phyloP scores from a whole-genome alignment of 2,329 filamentous ascomycete genomes.

The Stylonectria norvegica region DNA sequence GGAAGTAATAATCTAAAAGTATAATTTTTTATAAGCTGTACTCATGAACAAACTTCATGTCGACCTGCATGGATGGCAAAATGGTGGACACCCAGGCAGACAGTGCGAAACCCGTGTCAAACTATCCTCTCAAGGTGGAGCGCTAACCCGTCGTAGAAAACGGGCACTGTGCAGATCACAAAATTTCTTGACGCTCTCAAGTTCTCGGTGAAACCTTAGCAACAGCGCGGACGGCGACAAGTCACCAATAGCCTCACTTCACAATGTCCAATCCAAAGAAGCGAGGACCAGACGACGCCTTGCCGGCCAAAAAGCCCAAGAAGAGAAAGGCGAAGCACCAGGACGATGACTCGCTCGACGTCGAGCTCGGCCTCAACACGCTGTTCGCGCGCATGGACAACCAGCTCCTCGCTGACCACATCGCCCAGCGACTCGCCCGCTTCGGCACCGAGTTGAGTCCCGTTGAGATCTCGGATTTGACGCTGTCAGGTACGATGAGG shows the following conservation, averaged over 20 bases:
- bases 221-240: conserved; percentile 1
- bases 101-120: conserved; percentile 10
- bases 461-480: conserved; percentile 79
- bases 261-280: conserved; percentile 48
- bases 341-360: conserved; percentile 58
- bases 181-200: conserved; percentile 21
- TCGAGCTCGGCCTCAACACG: conserved; percentile 72
- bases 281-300: conserved; percentile 52
- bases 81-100: no score
- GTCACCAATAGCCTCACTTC: conserved; percentile 4
- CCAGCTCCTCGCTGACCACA: conserved; percentile 77
- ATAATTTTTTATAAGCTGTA: no score
- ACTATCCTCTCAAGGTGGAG: no score
- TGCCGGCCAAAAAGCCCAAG: conserved; percentile 45
- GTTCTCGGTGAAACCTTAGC: conserved; percentile 3
- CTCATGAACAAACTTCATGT: no score
- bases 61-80: no score
- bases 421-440: conserved; percentile 72
- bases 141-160: no score
- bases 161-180: conserved; percentile 21
- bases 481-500: conserved; percentile 69
- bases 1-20: no score
- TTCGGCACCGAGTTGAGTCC: conserved; percentile 78
- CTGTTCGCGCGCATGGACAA: conserved; percentile 80
- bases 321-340: conserved; percentile 55